Percentiles rank a stretch among this genome's conserved stretches.
phyloP scores from a whole-genome alignment of 192 early-diverging fungal genomes.

The Linnemannia elongata region DNA sequence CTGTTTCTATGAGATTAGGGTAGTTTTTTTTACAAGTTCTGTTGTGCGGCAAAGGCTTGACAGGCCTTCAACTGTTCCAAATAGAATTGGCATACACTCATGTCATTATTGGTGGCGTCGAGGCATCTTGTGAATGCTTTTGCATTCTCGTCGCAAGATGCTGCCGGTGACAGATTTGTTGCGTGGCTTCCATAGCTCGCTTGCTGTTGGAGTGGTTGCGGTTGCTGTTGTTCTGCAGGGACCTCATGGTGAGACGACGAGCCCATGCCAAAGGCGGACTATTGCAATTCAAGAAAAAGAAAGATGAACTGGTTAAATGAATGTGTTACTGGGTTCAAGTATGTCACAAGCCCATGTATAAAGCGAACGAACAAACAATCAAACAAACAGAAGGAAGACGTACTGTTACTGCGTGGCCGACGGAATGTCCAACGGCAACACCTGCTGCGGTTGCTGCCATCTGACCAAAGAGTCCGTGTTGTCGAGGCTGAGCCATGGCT shows the following conservation, averaged over 20 bases:
- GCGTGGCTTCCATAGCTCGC: neutral
- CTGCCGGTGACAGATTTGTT: neutral
- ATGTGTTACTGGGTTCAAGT: neutral
- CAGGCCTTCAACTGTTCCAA: slow-evolving; percentile 90
- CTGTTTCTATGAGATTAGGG: too few relatives aligned
- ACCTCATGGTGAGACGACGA: slow-evolving; percentile 24
- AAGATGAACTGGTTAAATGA: slow-evolving; percentile 24
- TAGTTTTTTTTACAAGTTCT: slow-evolving; percentile 15
- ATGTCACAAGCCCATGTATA: neutral
- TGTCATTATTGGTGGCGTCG: slow-evolving; percentile 81
- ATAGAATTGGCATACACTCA: slow-evolving; percentile 86
- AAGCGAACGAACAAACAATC: neutral
- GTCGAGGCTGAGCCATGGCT: slow-evolving; percentile 59
- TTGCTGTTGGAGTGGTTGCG: slow-evolving; percentile 35
- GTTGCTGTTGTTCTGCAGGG: slow-evolving; percentile 38
- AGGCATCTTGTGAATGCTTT: slow-evolving; percentile 87
- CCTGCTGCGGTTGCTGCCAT: slow-evolving; percentile 93
- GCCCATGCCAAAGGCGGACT: slow-evolving; percentile 56
- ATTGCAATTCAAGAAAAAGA: slow-evolving; percentile 25
- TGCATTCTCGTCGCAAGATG: slow-evolving; percentile 73
- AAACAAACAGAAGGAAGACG: neutral
- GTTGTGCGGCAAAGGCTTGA: slow-evolving; percentile 69
- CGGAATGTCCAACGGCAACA: slow-evolving; percentile 87
- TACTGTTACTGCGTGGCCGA: slow-evolving; percentile 63
- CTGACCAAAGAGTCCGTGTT: slow-evolving; percentile 78